Percentiles rank a stretch among this genome's conserved stretches.
Conservation (phyloP, 2,329 filamentous ascomycete species). For the Fusarium albidum region DNA sequence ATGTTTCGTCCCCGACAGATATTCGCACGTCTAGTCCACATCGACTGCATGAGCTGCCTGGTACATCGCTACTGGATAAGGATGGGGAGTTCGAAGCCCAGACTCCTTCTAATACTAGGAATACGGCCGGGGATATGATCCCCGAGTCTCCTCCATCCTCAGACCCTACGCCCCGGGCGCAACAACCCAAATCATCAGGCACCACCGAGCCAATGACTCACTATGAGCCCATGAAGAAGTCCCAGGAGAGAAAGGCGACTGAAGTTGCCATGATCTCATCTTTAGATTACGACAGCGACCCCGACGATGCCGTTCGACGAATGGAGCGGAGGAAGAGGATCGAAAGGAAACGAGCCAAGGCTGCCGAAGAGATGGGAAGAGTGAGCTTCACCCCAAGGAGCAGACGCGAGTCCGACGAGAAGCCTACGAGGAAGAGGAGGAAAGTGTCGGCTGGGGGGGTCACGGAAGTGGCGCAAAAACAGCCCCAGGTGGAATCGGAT, state of each 20-base stretch:
- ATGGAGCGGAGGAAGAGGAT: slow-evolving; percentile 49
- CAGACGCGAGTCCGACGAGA: slow-evolving; percentile 32
- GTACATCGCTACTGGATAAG: slow-evolving; percentile 37
- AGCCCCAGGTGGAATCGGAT: background rate
- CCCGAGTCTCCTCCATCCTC: slow-evolving; percentile 48
- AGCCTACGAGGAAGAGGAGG: slow-evolving; percentile 41
- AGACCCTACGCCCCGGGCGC: slow-evolving; percentile 31
- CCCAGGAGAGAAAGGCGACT: slow-evolving; percentile 51
- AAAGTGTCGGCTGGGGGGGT: slow-evolving; percentile 16
- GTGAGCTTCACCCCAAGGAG: slow-evolving; percentile 48
- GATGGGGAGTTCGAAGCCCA: slow-evolving; percentile 29
- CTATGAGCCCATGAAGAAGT: slow-evolving; percentile 57
- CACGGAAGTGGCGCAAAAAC: background rate
- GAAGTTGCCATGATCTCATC: slow-evolving; percentile 36
- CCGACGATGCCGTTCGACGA: slow-evolving; percentile 44
- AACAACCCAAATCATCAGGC: slow-evolving; percentile 32
- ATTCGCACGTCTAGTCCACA: slow-evolving; percentile 53
- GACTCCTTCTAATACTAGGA: slow-evolving; percentile 38
- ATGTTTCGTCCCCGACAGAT: slow-evolving; percentile 56
- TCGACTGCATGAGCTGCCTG: slow-evolving; percentile 42
- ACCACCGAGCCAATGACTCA: slow-evolving; percentile 47
- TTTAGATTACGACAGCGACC: slow-evolving; percentile 45
- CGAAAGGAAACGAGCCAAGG: slow-evolving; percentile 50
- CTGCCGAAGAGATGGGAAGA: slow-evolving; percentile 50
- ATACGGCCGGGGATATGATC: slow-evolving; percentile 43